Conservation (phyloP, 2,329 filamentous ascomycete genomes). For the Sphaerulina populicola region DNA sequence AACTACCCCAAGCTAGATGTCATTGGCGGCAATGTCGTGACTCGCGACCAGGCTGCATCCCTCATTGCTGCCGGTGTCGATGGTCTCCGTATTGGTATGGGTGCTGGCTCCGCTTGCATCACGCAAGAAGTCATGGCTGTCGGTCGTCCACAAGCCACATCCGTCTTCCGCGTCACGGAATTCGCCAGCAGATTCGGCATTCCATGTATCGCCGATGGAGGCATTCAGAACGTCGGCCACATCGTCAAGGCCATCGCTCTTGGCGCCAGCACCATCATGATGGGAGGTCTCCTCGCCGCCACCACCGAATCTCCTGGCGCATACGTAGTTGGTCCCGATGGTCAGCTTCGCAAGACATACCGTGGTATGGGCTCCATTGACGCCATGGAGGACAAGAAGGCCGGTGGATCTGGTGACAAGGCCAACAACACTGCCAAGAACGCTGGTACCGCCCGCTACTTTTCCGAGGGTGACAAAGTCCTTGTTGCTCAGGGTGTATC, state of each 20-base stretch:
- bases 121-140: conserved; percentile 99
- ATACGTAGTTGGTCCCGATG: conserved; percentile 91
- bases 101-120: conserved; percentile 94
- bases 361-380: conserved; percentile 98
- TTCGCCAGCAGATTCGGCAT: conserved; percentile 93
- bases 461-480: conserved; percentile 90
- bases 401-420: conserved; percentile 65
- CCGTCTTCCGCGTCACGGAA: conserved; percentile 78
- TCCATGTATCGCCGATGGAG: conserved; percentile 94
- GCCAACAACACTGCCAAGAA: conserved; percentile 90
- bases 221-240: conserved; percentile 96
- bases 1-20: conserved; percentile 81
- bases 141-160: conserved; percentile 86
- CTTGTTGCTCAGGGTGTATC: conserved; percentile 95
- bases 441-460: conserved; percentile 94
- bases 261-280: conserved; percentile 94
- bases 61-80: conserved; percentile 92
- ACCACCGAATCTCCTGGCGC: conserved; percentile 96
- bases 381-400: conserved; percentile 99
- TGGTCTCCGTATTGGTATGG: conserved; percentile 97
- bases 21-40: conserved; percentile 97
- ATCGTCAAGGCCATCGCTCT: conserved; percentile 97
- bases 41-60: conserved; percentile 84
- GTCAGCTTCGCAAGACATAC: conserved; percentile 98
- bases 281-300: conserved; percentile 94